Evolutionary conservation across 768 basidiomycete species (phyloP), one percentile per base, ranked within the genome.

Genomic region (Mrakia blollopis): DNA sequence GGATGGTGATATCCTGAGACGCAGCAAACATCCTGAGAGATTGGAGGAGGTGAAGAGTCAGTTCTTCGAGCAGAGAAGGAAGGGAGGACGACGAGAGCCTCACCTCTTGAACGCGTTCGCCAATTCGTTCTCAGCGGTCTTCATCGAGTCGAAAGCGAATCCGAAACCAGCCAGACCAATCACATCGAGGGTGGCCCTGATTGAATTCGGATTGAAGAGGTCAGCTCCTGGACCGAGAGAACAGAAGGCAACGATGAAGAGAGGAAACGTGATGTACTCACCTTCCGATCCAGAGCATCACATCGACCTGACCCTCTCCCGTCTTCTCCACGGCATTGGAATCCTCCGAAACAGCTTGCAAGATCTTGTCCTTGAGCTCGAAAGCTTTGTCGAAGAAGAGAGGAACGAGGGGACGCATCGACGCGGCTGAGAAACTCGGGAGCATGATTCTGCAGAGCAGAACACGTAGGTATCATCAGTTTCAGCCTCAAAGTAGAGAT

Each of bases 111-210:
- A 78, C 30, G 77, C 67, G 30, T 28, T 52, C 2, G 73, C 44
- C 25, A 78, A 47, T 41, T 69, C 73, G 37, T 78, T 78, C n/a
- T 71, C 68, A n/a, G 69, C 30, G 30, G 39, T 37, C 23, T 61
- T 57, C 57, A 78, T 67, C 7, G 73, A 61, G 30, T 44, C 63
- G 32, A 74, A 70, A 35, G 74, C 69, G 35, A 61, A 68, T n/a
- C 68, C 73, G 25, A 78, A 78, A 6, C 77, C 76, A 28, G 76
- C 76, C 13, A 73, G 63, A 18, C 72, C 76, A 11, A 77, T 73
- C 7, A 77, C 76, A 25, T 77, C 76, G 32, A 73, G 63, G 2
- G 71, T 77, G 47, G 76, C 76, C 18, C 76, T 74, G 30, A 35
- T 18, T 2, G 4, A 37, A 50, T 1, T 21, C 32, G 32, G 25